Conservation (phyloP, 1,284 basidiomycete species). For the Pseudomicrostroma phylloplanum region DNA sequence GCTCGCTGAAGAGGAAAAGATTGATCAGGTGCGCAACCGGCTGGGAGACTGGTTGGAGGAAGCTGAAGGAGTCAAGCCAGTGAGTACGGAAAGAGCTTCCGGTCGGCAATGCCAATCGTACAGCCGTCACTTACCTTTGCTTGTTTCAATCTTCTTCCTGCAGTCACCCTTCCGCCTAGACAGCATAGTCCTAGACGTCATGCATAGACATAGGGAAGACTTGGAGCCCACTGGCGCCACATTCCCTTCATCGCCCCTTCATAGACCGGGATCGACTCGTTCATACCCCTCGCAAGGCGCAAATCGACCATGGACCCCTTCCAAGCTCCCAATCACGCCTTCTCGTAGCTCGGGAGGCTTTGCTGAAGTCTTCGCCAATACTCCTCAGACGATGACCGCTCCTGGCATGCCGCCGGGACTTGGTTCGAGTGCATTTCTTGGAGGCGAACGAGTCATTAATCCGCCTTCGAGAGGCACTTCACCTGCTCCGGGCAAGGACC, state of each 20-base stretch:
- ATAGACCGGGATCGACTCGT: constrained; percentile 29
- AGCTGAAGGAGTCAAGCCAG: constrained; percentile 23
- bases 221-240: constrained; percentile 26
- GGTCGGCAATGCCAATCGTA: not conserved
- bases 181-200: constrained; percentile 35
- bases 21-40: constrained; percentile 33
- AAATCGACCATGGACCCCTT: constrained; percentile 31
- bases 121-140: not conserved
- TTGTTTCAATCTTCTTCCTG: not conserved
- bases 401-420: not conserved
- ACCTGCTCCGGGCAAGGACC: constrained; percentile 18
- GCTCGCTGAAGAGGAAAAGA: constrained; percentile 37
- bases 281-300: constrained; percentile 21
- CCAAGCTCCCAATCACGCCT: constrained; percentile 11
- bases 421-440: not conserved
- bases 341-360: too few species aligned
- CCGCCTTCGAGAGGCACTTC: constrained; percentile 15
- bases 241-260: constrained; percentile 28
- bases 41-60: constrained; percentile 24
- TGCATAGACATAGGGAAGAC: constrained; percentile 42
- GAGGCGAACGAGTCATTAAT: not conserved
- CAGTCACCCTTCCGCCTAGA: constrained; percentile 32
- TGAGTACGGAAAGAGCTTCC: constrained; percentile 7
- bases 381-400: too few species aligned
- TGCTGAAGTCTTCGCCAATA: too few species aligned